Percentiles rank a stretch among this genome's conserved stretches.
These are phyloP conservation scores for Candida pseudoviswanathii DNA, from an alignment of 1,139 yeast genomes.

Conservation along the genomic window DNA sequence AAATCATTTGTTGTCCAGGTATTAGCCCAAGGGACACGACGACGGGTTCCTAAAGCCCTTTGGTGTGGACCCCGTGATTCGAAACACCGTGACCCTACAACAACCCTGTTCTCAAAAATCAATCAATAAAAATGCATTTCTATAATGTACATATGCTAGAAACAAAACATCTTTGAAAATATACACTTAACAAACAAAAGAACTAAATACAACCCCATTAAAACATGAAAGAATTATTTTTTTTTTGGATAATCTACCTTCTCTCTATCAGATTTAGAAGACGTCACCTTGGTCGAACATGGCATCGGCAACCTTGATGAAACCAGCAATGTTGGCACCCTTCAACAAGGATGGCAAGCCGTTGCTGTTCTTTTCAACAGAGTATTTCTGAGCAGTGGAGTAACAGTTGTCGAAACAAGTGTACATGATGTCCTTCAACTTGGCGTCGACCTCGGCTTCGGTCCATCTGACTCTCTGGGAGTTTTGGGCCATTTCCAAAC, in stretches of 20 bases:
- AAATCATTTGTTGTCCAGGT: too few relatives aligned
- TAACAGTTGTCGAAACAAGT: constrained; percentile 92
- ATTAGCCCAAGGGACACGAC: too few relatives aligned
- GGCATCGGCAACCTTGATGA: constrained; percentile 97
- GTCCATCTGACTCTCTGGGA: constrained; percentile 92
- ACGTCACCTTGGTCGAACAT: constrained; percentile 98
- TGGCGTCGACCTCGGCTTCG: constrained; percentile 82
- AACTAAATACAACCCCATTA: constrained; percentile 4
- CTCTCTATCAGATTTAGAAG: constrained; percentile 32
- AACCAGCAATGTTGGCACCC: constrained; percentile 99
- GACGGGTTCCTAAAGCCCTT: too few relatives aligned
- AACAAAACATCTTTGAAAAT: background rate
- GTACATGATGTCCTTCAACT: constrained; percentile 89
- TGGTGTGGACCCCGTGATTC: too few relatives aligned
- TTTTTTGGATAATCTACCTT: background rate
- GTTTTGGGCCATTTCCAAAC: constrained; percentile 99
- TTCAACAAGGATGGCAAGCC: constrained; percentile 87
- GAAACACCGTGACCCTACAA: too few relatives aligned
- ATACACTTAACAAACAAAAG: background rate
- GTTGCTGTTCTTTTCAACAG: constrained; percentile 62
- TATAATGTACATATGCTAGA: background rate
- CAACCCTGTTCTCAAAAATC: background rate
- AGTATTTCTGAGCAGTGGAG: constrained; percentile 79
- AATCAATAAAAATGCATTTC: constrained; percentile 1
- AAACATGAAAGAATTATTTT: constrained; percentile 1